Percentiles rank a stretch among this genome's conserved stretches.
These are phyloP conservation scores for Cryphonectria naterciae DNA, from an alignment of 2,329 filamentous ascomycete genomes.

Conservation along the genomic window DNA sequence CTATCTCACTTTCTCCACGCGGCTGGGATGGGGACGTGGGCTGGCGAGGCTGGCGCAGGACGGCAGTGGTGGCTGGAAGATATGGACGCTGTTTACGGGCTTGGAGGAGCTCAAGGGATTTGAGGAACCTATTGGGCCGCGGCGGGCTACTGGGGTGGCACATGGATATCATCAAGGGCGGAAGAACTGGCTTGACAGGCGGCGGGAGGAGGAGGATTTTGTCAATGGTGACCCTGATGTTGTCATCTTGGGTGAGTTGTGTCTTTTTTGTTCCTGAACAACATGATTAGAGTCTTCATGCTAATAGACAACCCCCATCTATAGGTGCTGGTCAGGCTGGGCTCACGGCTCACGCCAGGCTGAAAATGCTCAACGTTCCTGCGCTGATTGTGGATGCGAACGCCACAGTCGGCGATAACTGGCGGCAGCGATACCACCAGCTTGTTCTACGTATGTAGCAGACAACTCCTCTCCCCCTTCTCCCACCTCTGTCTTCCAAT, in stretches of 20 bases:
- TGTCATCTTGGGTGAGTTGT: conserved; percentile 54
- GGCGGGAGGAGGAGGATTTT: conserved; percentile 52
- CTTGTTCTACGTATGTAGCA: conserved; percentile 50
- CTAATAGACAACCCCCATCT: conserved; percentile 21
- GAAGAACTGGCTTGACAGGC: conserved; percentile 63
- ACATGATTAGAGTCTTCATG: neutral
- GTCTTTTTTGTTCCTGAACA: neutral
- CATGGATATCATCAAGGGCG: conserved; percentile 56
- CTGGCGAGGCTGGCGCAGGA: conserved; percentile 55
- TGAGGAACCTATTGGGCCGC: conserved; percentile 52
- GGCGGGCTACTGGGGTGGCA: conserved; percentile 58
- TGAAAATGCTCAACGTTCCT: conserved; percentile 59
- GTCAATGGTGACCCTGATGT: conserved; percentile 53
- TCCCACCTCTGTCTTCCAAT: no score
- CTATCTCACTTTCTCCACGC: conserved; percentile 58
- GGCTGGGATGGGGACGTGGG: conserved; percentile 59
- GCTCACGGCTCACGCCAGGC: conserved; percentile 53
- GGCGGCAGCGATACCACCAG: conserved; percentile 60
- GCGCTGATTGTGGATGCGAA: conserved; percentile 56
- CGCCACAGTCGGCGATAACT: conserved; percentile 60
- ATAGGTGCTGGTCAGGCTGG: conserved; percentile 60
- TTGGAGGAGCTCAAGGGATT: conserved; percentile 58
- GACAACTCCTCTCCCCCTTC: neutral
- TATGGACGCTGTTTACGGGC: conserved; percentile 66
- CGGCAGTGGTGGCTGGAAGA: conserved; percentile 55